Evolutionary conservation across 768 basidiomycete genomes (phyloP), one percentile per base, ranked within the genome.

Genomic region (Crucibulum laeve): DNA sequence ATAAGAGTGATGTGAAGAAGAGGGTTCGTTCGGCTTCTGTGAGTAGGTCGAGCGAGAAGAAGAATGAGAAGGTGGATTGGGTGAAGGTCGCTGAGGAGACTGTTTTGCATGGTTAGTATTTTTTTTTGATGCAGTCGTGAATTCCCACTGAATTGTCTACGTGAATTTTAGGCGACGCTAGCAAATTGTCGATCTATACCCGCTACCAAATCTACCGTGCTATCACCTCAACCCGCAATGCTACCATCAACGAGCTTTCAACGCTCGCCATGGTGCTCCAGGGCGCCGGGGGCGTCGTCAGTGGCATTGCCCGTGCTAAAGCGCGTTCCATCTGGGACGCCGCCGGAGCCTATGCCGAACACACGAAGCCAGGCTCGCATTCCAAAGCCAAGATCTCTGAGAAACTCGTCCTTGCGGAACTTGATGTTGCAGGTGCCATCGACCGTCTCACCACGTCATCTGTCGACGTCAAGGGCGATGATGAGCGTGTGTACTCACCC

Each of bases 181-280:
- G 59, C 13, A 54, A 62, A 4, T 36, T 63, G 5, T 61, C 65
- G 10, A 36, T 68, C 15, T 55, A 60, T 40, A 64, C 73, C 5
- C 74, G 78, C 26, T 53, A 75, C 25, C 77, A 78, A 49, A 76
- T 78, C 5, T 86, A 78, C 64, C 69, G 74, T 51, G 62, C 70
- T 45, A 69, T 82, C 50, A 68, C 71, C 3, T 65, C 64, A 28
- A 61, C 63, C 40, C 65, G 66, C 39, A 58, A 63, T 21, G 60
- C 68, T 0, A 62, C 71, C 2, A 61, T 77, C 3, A 63, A 67
- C 13, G 76, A 84, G 41, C 61, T 81, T 17, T 69, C 70, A 4
- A 83, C 83, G 0, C 69, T 83, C 21, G 76, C 84, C 0, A 63
- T 87, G 15, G 67, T 80, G 33, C 57, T 79, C 8, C 67, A 68